Base-by-base conservation (phyloP, 2,329 filamentous ascomycete genomes). In the Venturia oleaginea region DNA sequence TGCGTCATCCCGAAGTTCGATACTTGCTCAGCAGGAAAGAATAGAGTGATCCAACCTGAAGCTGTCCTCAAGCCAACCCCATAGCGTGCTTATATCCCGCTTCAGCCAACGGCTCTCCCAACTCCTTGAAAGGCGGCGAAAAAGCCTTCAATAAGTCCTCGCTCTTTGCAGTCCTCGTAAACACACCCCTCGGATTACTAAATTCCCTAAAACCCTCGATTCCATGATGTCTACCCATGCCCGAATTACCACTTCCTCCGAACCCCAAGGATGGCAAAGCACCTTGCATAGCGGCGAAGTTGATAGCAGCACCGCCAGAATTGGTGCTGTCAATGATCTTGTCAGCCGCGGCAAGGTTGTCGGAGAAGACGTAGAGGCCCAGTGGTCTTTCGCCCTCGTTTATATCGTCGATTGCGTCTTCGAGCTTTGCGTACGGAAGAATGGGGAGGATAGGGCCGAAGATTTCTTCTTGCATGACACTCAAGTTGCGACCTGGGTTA, bases 131-230 rank as follows among this genome's bases (percentile, higher is more conserved):
- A 15, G 62, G 62, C 17, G 62, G 62, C 46, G 55, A 11, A 34
- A 64, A 64, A 6, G 62, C 62, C 59, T 13, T 48, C 13, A 64
- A 5, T 51, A 64, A 2, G 32, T 64, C 62, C 51, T 64, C 15
- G 11, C 40, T 27, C n/a, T 17, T 24, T 30, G 13, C 17, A 6
- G 24, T 11, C 17, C 62, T 37, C 5, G 54, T 59, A 42, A 64
- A 57, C 30, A 64, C 62, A 32, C 62, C 62, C 8, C 62, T 37
- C 19, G 62, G 62, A 24, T 64, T 64, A 27, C 48, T 59, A 34
- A 64, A 64, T 51, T 64, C 62, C 51, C 62, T 64, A 19, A 64
- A 64, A 6, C 62, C 62, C 34, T 64, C 62, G 15, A 64, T 43
- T 15, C 62, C 62, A 59, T 64, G 62, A 46, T 64, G 62, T 19